Evolutionary conservation across 495 filamentous ascomycete species (phyloP).

Genomic region (Trichocladium uniseriatum): DNA sequence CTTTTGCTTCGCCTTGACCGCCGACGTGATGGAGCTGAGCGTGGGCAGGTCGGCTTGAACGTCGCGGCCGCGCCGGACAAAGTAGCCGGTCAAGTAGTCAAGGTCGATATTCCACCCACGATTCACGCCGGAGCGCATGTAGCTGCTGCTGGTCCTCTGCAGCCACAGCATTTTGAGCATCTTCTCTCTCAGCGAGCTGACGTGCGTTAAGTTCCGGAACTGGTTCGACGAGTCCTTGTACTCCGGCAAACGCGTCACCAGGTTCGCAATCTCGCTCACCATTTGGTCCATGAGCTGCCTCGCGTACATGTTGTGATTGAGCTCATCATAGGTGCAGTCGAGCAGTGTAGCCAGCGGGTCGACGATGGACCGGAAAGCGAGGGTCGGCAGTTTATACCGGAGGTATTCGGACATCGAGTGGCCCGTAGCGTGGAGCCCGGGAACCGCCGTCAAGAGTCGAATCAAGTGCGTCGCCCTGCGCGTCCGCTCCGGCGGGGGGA

Average conservation of each 20-base stretch:
- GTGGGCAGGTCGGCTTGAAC: conserved; percentile 53
- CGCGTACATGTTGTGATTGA: conserved; percentile 53
- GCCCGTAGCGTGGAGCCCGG: conserved; percentile 21
- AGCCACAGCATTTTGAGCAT: conserved; percentile 28
- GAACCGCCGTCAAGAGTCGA: conserved; percentile 21
- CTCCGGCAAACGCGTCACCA: conserved; percentile 45
- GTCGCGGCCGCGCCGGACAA: conserved; percentile 59
- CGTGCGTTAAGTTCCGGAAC: conserved; percentile 46
- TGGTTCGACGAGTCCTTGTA: conserved; percentile 51
- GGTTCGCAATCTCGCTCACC: conserved; percentile 38
- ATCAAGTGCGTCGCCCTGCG: conserved; percentile 22
- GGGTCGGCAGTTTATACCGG: conserved; percentile 53
- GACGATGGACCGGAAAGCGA: conserved; percentile 65
- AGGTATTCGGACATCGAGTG: conserved; percentile 23
- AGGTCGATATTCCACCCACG: conserved; percentile 55
- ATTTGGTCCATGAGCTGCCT: conserved; percentile 59
- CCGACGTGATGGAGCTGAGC: conserved; percentile 38
- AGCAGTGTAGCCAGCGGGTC: conserved; percentile 69
- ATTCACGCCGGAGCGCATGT: conserved; percentile 54
- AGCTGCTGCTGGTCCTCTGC: conserved; percentile 47
- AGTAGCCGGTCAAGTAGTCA: conserved; percentile 75
- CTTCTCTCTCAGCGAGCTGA: conserved; percentile 40
- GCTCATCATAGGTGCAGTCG: conserved; percentile 59
- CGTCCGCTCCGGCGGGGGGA: conserved; percentile 18
- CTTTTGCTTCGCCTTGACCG: conserved; percentile 29